Evolutionary conservation across 306 rosid species (phyloP).

Genomic region (Vicia sativa): DNA sequence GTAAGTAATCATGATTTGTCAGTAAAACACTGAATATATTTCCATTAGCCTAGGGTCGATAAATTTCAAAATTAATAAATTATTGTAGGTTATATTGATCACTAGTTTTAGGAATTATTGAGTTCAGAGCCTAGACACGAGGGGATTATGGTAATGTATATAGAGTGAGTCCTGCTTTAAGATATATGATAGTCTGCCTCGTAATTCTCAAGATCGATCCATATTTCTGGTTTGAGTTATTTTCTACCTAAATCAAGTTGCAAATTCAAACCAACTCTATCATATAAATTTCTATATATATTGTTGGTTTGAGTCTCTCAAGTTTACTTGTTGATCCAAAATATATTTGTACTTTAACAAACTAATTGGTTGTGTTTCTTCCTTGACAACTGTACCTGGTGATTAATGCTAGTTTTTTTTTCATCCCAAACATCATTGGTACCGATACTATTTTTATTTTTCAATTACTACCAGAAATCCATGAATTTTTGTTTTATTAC

Average conservation of each 20-base stretch:
- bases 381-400: conserved; percentile 5
- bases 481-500: not conserved
- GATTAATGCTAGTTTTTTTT: not conserved
- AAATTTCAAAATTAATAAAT: not conserved
- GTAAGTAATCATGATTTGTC: not conserved
- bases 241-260: not conserved
- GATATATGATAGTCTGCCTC: not conserved
- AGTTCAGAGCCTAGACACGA: not conserved
- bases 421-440: conserved; percentile 1
- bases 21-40: not conserved
- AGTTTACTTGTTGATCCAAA: too few species aligned
- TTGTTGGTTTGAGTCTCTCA: too few species aligned
- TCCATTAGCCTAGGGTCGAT: not conserved
- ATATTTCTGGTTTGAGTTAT: not conserved
- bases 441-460: not conserved
- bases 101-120: not conserved
- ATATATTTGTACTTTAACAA: too few species aligned
- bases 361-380: not conserved
- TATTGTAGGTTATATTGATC: not conserved
- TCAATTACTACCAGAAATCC: conserved; percentile 4
- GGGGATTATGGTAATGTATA: not conserved
- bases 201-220: not conserved
- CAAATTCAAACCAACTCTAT: not conserved
- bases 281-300: too few species aligned
- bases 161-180: not conserved